Evolutionary conservation across 805 yeast genomes (phyloP).

Genomic region (Teunomyces barrocoloradensis): DNA sequence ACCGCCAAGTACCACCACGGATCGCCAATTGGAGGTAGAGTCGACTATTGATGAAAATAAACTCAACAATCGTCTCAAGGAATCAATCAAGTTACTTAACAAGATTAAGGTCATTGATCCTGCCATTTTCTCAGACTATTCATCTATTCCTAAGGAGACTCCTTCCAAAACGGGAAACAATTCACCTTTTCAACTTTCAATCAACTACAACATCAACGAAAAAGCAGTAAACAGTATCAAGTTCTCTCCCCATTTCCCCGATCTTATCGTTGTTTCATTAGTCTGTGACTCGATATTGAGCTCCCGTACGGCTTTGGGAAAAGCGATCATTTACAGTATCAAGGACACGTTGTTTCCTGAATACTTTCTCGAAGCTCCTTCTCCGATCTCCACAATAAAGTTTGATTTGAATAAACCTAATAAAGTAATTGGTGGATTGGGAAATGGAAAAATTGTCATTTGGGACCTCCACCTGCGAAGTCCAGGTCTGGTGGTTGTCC

Average conservation of each 20-base stretch:
- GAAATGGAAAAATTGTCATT: constrained; percentile 48
- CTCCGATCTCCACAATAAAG: constrained; percentile 37
- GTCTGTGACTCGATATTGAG: neutral
- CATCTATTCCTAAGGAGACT: neutral
- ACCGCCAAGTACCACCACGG: neutral
- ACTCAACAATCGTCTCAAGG: constrained; percentile 18
- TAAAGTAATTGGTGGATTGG: constrained; percentile 47
- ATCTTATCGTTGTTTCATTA: constrained; percentile 11
- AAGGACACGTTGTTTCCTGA: constrained; percentile 26
- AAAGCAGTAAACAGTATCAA: constrained; percentile 5
- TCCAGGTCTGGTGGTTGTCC: constrained; percentile 11
- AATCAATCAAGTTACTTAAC: constrained; percentile 23
- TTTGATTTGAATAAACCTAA: constrained; percentile 40
- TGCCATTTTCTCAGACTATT: neutral
- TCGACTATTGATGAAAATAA: constrained; percentile 14
- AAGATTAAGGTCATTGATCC: constrained; percentile 11
- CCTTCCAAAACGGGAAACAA: neutral
- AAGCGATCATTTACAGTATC: constrained; percentile 11
- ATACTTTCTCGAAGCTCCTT: constrained; percentile 38
- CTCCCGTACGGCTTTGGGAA: constrained; percentile 5
- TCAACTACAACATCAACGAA: neutral
- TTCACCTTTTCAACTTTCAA: neutral
- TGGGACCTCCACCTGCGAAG: constrained; percentile 42
- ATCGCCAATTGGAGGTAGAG: neutral
- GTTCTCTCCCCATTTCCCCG: constrained; percentile 14